phyloP scores from a whole-genome alignment of 2,329 filamentous ascomycete genomes.

The Cytospora mali region DNA sequence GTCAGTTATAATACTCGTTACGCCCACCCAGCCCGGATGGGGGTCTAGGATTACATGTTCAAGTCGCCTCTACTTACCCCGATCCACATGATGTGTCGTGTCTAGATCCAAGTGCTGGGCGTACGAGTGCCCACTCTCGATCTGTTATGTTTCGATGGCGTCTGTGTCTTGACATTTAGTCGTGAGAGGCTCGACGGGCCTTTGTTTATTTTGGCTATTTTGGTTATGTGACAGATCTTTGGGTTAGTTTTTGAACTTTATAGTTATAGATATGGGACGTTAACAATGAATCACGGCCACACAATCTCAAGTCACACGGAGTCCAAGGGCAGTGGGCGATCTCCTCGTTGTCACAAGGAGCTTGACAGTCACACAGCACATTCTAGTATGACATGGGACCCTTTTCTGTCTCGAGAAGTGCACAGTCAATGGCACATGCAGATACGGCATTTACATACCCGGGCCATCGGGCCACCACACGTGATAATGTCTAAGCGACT shows the following conservation, averaged over 20 bases:
- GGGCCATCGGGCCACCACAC: too few relatives aligned
- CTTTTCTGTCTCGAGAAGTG: too few relatives aligned
- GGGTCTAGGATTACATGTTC: accelerated
- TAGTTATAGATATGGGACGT: too few relatives aligned
- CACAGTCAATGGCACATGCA: not conserved
- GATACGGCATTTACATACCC: too few relatives aligned
- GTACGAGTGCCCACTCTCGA: conserved; percentile 2
- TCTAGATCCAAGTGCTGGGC: not conserved
- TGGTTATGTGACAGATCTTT: not conserved
- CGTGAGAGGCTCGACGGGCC: accelerated
- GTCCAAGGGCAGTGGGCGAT: not conserved
- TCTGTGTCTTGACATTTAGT: not conserved
- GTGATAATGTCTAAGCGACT: too few relatives aligned
- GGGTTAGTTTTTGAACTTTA: not conserved
- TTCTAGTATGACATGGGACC: too few relatives aligned
- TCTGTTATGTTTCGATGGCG: not conserved
- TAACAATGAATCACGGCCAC: not conserved
- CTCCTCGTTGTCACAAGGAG: not conserved
- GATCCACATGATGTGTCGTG: conserved; percentile 1
- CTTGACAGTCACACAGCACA: too few relatives aligned
- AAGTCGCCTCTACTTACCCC: not conserved
- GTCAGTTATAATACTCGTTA: not conserved
- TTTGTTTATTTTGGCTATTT: accelerated
- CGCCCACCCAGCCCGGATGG: too few relatives aligned
- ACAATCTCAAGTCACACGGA: conserved; percentile 7